Evolutionary conservation across 257 asterid species (phyloP).

Genomic region (Salvia miltiorrhiza): DNA sequence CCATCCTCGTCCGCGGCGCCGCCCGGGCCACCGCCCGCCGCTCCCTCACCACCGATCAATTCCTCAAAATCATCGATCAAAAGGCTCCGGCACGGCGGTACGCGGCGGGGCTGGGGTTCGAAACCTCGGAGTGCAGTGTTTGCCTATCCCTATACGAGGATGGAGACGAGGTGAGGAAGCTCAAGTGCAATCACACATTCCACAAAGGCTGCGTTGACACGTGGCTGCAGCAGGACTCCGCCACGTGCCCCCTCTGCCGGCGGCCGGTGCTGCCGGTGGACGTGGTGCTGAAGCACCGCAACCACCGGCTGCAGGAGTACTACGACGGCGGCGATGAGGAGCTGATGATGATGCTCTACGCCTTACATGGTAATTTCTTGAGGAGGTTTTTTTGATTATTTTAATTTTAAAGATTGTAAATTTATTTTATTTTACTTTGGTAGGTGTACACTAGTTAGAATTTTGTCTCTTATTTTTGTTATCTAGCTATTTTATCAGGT

Average conservation of each 20-base stretch:
- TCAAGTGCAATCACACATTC: constrained; percentile 58
- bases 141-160: constrained; percentile 52
- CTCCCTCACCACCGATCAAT: constrained; percentile 43
- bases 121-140: constrained; percentile 44
- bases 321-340: constrained; percentile 46
- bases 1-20: constrained; percentile 33
- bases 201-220: constrained; percentile 63
- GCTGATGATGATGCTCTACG: constrained; percentile 38
- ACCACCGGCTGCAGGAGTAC: constrained; percentile 21
- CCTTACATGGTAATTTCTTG: constrained; percentile 42
- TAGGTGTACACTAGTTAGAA: too few species aligned
- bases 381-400: constrained; percentile 39
- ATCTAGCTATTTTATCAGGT: too few species aligned
- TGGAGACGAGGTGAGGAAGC: constrained; percentile 52
- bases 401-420: neutral
- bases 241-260: constrained; percentile 75
- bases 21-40: constrained; percentile 20
- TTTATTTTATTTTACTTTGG: neutral
- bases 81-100: constrained; percentile 39
- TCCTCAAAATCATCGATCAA: constrained; percentile 45
- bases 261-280: constrained; percentile 47
- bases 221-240: constrained; percentile 55
- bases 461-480: neutral
- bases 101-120: constrained; percentile 7
- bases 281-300: constrained; percentile 39